These are phyloP conservation scores for Nicotiana rustica DNA, from an alignment of 305 asterid species.

Conservation along the genomic window DNA sequence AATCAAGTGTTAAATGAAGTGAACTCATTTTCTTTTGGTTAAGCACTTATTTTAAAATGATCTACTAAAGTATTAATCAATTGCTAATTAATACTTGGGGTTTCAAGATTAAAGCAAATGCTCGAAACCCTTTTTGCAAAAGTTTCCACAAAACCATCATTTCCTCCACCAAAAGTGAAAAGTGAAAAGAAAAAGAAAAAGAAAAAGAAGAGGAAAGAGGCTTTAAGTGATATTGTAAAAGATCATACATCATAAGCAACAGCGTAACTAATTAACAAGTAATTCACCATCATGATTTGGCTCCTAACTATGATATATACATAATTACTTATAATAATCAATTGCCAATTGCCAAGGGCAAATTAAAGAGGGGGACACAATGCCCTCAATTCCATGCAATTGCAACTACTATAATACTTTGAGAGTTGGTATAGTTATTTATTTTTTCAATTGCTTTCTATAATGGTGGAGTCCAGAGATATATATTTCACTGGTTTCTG, in stretches of 20 bases:
- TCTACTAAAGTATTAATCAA: too few relatives aligned
- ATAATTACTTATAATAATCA: too few relatives aligned
- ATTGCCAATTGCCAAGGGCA: neutral
- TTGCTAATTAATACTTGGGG: too few relatives aligned
- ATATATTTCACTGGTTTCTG: neutral
- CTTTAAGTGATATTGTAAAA: neutral
- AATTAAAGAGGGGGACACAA: constrained; percentile 6
- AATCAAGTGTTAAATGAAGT: too few relatives aligned
- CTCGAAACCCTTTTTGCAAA: neutral
- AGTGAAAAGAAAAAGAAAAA: neutral
- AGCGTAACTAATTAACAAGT: neutral
- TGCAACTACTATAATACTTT: neutral
- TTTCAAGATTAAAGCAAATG: neutral
- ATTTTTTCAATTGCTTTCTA: too few relatives aligned
- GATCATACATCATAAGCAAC: neutral
- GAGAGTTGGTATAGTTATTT: constrained; percentile 9
- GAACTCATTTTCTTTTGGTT: too few relatives aligned
- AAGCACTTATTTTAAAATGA: too few relatives aligned
- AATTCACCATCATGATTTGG: neutral
- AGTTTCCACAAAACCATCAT: constrained; percentile 12
- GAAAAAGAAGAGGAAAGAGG: neutral
- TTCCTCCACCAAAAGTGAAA: neutral
- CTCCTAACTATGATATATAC: neutral
- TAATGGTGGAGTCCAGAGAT: too few relatives aligned
- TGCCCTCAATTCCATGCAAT: constrained; percentile 16